Percentiles rank a stretch among this genome's conserved stretches.
Conservation (phyloP, 1,284 basidiomycete species). For the Pyrrhoderma lamaoense region DNA sequence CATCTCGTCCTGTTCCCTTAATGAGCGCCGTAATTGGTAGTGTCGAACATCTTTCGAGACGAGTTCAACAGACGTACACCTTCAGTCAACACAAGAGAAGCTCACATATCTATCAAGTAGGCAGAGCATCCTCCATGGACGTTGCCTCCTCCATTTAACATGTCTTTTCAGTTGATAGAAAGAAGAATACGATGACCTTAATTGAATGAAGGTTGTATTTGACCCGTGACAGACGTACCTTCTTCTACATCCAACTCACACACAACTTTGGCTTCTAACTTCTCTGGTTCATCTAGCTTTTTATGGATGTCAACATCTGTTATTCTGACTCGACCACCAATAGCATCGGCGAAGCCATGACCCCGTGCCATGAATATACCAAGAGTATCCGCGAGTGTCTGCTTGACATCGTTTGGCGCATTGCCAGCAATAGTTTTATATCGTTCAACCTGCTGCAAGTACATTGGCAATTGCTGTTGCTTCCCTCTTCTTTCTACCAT, state of each 20-base stretch:
- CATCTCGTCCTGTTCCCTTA: slow-evolving; percentile 22
- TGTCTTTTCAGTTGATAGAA: slow-evolving; percentile 31
- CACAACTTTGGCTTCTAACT: slow-evolving; percentile 35
- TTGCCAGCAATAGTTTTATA: slow-evolving; percentile 34
- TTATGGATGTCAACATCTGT: slow-evolving; percentile 35
- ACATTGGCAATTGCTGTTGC: slow-evolving; percentile 1
- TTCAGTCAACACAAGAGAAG: background rate
- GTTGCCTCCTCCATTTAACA: slow-evolving; percentile 36
- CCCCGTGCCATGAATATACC: slow-evolving; percentile 27
- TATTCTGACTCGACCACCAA: slow-evolving; percentile 28
- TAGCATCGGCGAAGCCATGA: slow-evolving; percentile 30
- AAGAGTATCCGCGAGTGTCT: slow-evolving; percentile 30
- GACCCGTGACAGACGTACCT: slow-evolving; percentile 27
- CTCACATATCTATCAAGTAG: slow-evolving; percentile 41
- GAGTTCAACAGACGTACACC: background rate
- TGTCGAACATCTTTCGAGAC: slow-evolving; percentile 36
- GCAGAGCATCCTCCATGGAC: slow-evolving; percentile 42
- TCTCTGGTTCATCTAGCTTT: slow-evolving; percentile 31
- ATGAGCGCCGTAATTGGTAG: slow-evolving; percentile 33
- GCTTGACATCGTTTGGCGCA: slow-evolving; percentile 34
- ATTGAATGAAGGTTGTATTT: background rate
- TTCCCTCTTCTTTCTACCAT: no score
- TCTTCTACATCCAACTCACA: slow-evolving; percentile 38
- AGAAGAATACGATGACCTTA: background rate
- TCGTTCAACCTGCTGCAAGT: background rate